Percentiles rank a stretch among this genome's conserved stretches.
Conservation (phyloP, 1,284 basidiomycete species). For the Austroboletus niveus region DNA sequence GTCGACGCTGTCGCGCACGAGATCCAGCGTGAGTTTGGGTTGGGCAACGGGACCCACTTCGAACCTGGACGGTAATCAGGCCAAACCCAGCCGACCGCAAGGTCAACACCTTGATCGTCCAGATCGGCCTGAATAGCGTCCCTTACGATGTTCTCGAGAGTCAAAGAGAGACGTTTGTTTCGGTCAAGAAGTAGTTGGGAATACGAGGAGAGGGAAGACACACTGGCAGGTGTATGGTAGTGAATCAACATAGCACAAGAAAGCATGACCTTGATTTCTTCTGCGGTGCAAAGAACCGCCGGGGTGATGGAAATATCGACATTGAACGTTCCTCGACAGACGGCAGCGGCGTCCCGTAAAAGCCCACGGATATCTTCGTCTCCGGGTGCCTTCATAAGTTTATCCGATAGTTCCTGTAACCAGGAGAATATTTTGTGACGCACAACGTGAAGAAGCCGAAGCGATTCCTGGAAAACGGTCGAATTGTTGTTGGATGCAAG, state of each 20-base stretch:
- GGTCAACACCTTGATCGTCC: constrained; percentile 28
- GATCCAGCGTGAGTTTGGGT: constrained; percentile 39
- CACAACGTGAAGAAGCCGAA: constrained; percentile 29
- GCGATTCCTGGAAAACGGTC: constrained; percentile 4
- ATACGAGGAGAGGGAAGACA: neutral
- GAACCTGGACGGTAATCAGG: constrained; percentile 30
- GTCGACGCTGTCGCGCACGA: constrained; percentile 20
- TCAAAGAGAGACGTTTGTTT: constrained; percentile 30
- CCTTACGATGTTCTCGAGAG: constrained; percentile 22
- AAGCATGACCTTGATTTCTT: constrained; percentile 33
- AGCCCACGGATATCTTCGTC: constrained; percentile 28
- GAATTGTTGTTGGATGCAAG: constrained; percentile 26
- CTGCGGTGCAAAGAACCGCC: constrained; percentile 19
- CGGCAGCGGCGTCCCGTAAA: constrained; percentile 35
- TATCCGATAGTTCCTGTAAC: constrained; percentile 34
- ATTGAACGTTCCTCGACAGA: constrained; percentile 42
- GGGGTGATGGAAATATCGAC: constrained; percentile 26
- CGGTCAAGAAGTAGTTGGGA: constrained; percentile 19
- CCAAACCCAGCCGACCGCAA: constrained; percentile 39
- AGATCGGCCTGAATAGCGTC: constrained; percentile 2
- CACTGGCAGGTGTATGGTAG: constrained; percentile 25
- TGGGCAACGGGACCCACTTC: constrained; percentile 31
- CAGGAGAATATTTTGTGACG: constrained; percentile 36
- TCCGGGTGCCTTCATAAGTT: constrained; percentile 19
- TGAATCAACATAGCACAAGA: constrained; percentile 37